Evolutionary conservation across 495 filamentous ascomycete genomes (phyloP).

Genomic region (Daldinia childiae): DNA sequence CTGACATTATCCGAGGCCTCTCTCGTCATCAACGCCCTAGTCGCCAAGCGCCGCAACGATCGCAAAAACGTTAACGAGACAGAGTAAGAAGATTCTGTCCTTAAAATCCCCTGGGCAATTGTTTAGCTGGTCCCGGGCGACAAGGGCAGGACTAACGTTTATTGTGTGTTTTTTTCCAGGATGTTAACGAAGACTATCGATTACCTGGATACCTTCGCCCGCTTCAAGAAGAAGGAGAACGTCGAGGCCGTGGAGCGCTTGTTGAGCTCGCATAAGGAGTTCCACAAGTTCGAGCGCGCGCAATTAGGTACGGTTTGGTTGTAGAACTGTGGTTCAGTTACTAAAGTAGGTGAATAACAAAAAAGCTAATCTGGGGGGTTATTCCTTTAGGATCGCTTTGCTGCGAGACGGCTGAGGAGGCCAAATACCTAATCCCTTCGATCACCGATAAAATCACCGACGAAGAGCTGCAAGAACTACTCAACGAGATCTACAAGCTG

Average conservation of each 20-base stretch:
- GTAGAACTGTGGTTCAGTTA: neutral
- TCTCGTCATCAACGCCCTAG: conserved; percentile 86
- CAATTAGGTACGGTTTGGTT: conserved; percentile 77
- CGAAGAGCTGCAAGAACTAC: conserved; percentile 82
- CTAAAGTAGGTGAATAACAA: neutral
- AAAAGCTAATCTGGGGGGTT: neutral
- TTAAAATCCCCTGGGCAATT: conserved; percentile 1
- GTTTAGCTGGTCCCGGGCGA: neutral
- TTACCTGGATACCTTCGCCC: conserved; percentile 91
- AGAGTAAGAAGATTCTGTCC: conserved; percentile 56
- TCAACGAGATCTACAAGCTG: conserved; percentile 90
- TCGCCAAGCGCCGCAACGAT: conserved; percentile 74
- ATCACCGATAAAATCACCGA: conserved; percentile 88
- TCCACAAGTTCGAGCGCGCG: conserved; percentile 90
- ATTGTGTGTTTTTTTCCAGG: conserved; percentile 38
- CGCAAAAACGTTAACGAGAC: conserved; percentile 73
- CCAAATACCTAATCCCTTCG: conserved; percentile 94
- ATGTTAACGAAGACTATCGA: conserved; percentile 84
- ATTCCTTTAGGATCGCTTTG: conserved; percentile 77
- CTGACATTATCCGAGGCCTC: conserved; percentile 91
- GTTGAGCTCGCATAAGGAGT: conserved; percentile 75
- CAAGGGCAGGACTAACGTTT: conserved; percentile 12
- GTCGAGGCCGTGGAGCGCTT: conserved; percentile 90
- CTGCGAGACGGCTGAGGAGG: conserved; percentile 92
- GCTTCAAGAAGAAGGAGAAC: conserved; percentile 93